Evolutionary conservation across 1,139 yeast species (phyloP).

Genomic region (Magnusiomyces paraingens): DNA sequence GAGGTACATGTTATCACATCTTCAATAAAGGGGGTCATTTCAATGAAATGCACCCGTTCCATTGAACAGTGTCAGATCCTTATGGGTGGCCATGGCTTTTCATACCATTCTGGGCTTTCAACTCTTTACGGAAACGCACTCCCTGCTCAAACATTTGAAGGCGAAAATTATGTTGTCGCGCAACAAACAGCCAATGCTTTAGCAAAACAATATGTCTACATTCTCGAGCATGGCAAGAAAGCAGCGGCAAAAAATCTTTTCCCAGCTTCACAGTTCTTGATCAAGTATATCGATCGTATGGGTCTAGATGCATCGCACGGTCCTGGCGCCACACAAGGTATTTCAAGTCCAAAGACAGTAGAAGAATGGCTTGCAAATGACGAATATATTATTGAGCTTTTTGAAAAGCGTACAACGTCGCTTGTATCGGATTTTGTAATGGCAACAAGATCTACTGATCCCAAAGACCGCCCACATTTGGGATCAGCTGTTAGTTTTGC

Average conservation of each 20-base stretch:
- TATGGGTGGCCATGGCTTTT: slow-evolving; percentile 41
- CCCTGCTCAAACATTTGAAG: slow-evolving; percentile 15
- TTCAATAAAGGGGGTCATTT: slow-evolving; percentile 26
- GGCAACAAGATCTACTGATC: not conserved
- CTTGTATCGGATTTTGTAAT: not conserved
- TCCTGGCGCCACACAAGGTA: slow-evolving; percentile 22
- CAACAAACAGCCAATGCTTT: slow-evolving; percentile 12
- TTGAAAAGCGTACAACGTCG: not conserved
- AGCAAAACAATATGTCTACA: not conserved
- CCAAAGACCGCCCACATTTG: not conserved
- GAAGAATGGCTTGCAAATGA: slow-evolving; percentile 43
- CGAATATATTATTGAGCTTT: slow-evolving; percentile 44
- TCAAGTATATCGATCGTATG: slow-evolving; percentile 22
- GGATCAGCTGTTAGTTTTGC: not conserved
- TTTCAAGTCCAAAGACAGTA: slow-evolving; percentile 36
- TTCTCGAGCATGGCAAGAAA: slow-evolving; percentile 6
- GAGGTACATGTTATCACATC: slow-evolving; percentile 32
- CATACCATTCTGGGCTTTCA: slow-evolving; percentile 43
- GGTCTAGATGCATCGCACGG: slow-evolving; percentile 28
- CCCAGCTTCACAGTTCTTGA: slow-evolving; percentile 20
- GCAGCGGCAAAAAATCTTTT: slow-evolving; percentile 37
- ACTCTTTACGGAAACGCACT: slow-evolving; percentile 36
- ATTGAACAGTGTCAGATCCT: slow-evolving; percentile 36
- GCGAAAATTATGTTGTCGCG: slow-evolving; percentile 14
- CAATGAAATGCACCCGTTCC: slow-evolving; percentile 35